phyloP scores from a whole-genome alignment of 495 filamentous ascomycete genomes.

The Hypoxylon rickii region DNA sequence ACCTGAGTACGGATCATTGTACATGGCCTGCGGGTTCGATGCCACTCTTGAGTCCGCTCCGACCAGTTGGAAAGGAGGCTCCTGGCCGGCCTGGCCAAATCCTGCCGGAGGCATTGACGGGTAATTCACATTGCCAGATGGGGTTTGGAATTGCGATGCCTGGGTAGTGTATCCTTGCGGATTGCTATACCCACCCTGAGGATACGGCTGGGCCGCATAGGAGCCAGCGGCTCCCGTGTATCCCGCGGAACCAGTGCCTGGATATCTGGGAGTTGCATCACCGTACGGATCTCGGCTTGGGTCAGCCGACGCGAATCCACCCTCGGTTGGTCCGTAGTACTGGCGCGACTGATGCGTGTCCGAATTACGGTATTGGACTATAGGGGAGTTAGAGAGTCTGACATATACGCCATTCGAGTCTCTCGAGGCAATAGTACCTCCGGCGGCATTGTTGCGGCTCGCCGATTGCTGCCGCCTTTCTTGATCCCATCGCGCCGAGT shows the following conservation, averaged over 20 bases:
- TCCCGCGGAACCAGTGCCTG: constrained; percentile 42
- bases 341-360: constrained; percentile 56
- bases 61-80: constrained; percentile 37
- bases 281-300: constrained; percentile 36
- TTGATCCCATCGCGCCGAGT: constrained; percentile 79
- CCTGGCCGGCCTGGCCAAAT: constrained; percentile 38
- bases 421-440: constrained; percentile 63
- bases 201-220: constrained; percentile 37
- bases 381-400: constrained; percentile 63
- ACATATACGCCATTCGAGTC: constrained; percentile 53
- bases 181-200: constrained; percentile 39
- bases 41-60: constrained; percentile 36
- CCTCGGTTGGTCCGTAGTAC: constrained; percentile 52
- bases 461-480: constrained; percentile 62
- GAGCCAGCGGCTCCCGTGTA: constrained; percentile 41
- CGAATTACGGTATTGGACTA: constrained; percentile 59
- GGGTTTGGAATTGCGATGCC: constrained; percentile 25
- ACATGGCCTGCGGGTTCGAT: constrained; percentile 31
- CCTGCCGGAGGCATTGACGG: constrained; percentile 20
- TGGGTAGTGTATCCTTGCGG: constrained; percentile 39
- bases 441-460: constrained; percentile 49
- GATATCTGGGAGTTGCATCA: constrained; percentile 42
- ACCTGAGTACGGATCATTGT: constrained; percentile 34
- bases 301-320: constrained; percentile 28
- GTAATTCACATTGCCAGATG: constrained; percentile 21